Evolutionary conservation across 305 asterid species (phyloP).

Genomic region (Fraxinus platypoda): DNA sequence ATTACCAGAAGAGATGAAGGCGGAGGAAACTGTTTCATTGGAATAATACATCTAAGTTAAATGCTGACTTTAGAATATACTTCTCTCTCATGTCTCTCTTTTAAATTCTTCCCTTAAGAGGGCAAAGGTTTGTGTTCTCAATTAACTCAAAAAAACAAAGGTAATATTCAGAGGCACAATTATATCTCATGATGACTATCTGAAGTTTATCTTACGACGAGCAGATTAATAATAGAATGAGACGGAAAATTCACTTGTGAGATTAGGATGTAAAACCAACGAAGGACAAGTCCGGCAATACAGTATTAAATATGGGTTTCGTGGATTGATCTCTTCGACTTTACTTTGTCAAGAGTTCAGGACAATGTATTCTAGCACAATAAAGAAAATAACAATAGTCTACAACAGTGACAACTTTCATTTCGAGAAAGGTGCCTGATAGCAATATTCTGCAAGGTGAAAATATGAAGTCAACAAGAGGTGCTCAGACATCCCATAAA

Average conservation of each 20-base stretch:
- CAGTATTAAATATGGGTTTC: neutral
- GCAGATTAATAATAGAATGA: neutral
- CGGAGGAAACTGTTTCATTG: neutral
- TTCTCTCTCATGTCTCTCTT: neutral
- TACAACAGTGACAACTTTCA: neutral
- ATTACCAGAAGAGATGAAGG: neutral
- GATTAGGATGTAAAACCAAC: neutral
- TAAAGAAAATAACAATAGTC: neutral
- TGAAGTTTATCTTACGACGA: neutral
- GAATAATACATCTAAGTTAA: neutral
- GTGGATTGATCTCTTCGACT: neutral
- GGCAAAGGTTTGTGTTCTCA: neutral
- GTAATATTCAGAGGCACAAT: neutral
- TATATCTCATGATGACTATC: neutral
- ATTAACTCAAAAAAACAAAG: neutral
- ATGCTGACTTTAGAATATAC: neutral
- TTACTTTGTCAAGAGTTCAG: neutral
- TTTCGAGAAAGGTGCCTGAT: neutral
- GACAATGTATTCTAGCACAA: neutral
- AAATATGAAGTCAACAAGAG: neutral
- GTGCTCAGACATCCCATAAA: neutral
- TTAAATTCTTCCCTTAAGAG: neutral
- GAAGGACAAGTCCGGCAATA: neutral
- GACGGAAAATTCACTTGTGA: neutral
- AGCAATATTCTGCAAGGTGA: neutral